phyloP scores from a whole-genome alignment of 2,329 filamentous ascomycete species.

The Hypoxylon sp. region DNA sequence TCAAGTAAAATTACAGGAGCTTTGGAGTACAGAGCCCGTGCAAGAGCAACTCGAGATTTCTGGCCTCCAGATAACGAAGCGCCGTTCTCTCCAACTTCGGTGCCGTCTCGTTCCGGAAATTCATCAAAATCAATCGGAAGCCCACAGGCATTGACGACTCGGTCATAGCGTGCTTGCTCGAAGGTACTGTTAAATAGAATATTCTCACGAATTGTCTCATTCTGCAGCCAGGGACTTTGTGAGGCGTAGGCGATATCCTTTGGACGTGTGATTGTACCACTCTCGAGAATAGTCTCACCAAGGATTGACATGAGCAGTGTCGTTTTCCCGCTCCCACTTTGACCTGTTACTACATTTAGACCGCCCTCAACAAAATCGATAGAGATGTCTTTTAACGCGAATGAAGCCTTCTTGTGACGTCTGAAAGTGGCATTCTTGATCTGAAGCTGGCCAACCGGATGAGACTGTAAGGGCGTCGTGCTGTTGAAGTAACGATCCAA shows the following conservation, averaged over 20 bases:
- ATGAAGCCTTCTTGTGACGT: conserved; percentile 65
- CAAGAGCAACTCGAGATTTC: conserved; percentile 70
- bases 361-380: conserved; percentile 68
- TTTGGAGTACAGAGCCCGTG: conserved; percentile 71
- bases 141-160: conserved; percentile 70
- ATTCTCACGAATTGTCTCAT: conserved; percentile 69
- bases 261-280: conserved; percentile 64
- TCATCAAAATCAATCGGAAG: conserved; percentile 66
- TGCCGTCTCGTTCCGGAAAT: conserved; percentile 66
- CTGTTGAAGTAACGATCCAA: conserved; percentile 69
- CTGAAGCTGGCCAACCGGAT: conserved; percentile 65
- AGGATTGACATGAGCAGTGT: conserved; percentile 69
- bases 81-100: conserved; percentile 68
- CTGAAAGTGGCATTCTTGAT: conserved; percentile 65
- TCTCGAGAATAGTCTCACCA: conserved; percentile 68
- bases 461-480: conserved; percentile 63
- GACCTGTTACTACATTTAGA: conserved; percentile 68
- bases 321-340: conserved; percentile 71
- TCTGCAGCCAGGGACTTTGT: conserved; percentile 71
- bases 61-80: conserved; percentile 71
- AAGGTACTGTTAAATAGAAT: conserved; percentile 68
- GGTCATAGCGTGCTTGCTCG: conserved; percentile 68
- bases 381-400: conserved; percentile 64
- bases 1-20: conserved; percentile 70
- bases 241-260: conserved; percentile 70